phyloP scores from a whole-genome alignment of 1,139 yeast genomes.

The Zygoascus meyerae region DNA sequence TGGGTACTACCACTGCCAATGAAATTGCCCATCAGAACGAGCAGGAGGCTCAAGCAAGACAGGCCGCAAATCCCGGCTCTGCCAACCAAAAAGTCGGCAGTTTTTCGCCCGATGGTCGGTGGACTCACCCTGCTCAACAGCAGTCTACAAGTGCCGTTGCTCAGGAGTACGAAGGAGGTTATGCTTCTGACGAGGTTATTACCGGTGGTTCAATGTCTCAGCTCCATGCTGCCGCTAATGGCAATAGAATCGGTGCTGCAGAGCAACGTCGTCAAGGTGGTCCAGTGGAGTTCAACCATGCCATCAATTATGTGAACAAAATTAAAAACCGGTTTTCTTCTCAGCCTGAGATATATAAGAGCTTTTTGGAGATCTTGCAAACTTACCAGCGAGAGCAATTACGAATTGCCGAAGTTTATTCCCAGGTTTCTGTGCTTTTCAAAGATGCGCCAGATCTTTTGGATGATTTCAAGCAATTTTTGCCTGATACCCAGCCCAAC shows the following conservation, averaged over 20 bases:
- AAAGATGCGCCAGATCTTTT: slow-evolving; percentile 90
- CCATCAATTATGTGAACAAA: slow-evolving; percentile 91
- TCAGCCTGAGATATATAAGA: slow-evolving; percentile 94
- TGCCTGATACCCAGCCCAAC: slow-evolving; percentile 61
- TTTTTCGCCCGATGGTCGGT: slow-evolving; percentile 13
- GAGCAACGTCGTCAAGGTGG: slow-evolving; percentile 45
- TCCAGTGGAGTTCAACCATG: slow-evolving; percentile 95
- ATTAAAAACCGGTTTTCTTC: slow-evolving; percentile 89
- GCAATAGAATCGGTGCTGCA: slow-evolving; percentile 21
- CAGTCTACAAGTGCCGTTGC: slow-evolving; percentile 9
- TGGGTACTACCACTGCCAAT: slow-evolving; percentile 72
- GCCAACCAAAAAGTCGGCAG: background rate
- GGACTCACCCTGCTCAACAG: slow-evolving; percentile 11
- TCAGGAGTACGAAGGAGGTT: slow-evolving; percentile 6
- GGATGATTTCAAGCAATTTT: slow-evolving; percentile 89
- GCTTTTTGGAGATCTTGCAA: slow-evolving; percentile 87
- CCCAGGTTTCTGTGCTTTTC: slow-evolving; percentile 83
- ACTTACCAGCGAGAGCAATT: slow-evolving; percentile 95
- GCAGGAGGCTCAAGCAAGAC: slow-evolving; percentile 5
- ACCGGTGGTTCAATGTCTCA: slow-evolving; percentile 32
- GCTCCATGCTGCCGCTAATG: slow-evolving; percentile 39
- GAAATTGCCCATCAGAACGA: slow-evolving; percentile 21
- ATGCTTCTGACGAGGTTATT: slow-evolving; percentile 1
- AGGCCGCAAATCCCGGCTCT: slow-evolving; percentile 7
- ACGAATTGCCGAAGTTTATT: slow-evolving; percentile 90